A percentile compares a stretch with the other conserved stretches of the same genome.
These are phyloP conservation scores for Phyllosticta citriasiana DNA, from an alignment of 2,329 filamentous ascomycete genomes.

Conservation along the genomic window DNA sequence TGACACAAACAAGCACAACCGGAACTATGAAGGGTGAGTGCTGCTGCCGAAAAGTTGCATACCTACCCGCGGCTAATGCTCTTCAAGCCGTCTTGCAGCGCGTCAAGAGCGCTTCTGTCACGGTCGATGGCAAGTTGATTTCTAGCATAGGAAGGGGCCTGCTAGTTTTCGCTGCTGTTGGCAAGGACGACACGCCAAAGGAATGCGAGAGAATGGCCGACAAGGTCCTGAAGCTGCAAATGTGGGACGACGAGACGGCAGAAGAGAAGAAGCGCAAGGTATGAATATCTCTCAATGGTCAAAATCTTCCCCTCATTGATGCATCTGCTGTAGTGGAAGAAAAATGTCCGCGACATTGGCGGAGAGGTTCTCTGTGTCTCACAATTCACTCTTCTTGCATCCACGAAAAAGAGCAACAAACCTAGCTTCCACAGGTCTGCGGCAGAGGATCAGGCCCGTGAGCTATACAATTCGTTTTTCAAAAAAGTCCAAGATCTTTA, in stretches of 20 bases:
- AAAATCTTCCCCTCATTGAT: constrained; percentile 10
- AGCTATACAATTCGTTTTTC: constrained; percentile 77
- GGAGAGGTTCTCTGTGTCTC: constrained; percentile 97
- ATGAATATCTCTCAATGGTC: constrained; percentile 14
- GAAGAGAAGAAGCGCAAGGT: constrained; percentile 41
- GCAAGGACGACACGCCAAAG: constrained; percentile 79
- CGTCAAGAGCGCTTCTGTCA: constrained; percentile 90
- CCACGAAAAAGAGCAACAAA: constrained; percentile 91
- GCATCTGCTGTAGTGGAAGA: constrained; percentile 62
- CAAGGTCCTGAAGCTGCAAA: constrained; percentile 79
- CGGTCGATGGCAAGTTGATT: constrained; percentile 80
- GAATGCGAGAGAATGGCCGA: constrained; percentile 74
- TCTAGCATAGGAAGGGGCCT: constrained; percentile 87
- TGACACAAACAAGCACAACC: constrained; percentile 4
- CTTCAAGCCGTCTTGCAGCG: constrained; percentile 75
- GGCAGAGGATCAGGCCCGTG: constrained; percentile 64
- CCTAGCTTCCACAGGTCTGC: constrained; percentile 90
- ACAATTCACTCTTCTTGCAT: constrained; percentile 88
- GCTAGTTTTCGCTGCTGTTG: constrained; percentile 83
- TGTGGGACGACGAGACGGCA: constrained; percentile 79
- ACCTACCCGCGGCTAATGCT: constrained; percentile 3
- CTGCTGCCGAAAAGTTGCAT: background rate
- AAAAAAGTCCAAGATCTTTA: constrained; percentile 65
- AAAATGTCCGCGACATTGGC: constrained; percentile 73
- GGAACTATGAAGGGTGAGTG: constrained; percentile 7